A percentile compares a stretch with the other conserved stretches of the same genome.
Evolutionary conservation across 139 green algal genomes (phyloP).

Genomic region (Tetradesmus lagerheimii): DNA sequence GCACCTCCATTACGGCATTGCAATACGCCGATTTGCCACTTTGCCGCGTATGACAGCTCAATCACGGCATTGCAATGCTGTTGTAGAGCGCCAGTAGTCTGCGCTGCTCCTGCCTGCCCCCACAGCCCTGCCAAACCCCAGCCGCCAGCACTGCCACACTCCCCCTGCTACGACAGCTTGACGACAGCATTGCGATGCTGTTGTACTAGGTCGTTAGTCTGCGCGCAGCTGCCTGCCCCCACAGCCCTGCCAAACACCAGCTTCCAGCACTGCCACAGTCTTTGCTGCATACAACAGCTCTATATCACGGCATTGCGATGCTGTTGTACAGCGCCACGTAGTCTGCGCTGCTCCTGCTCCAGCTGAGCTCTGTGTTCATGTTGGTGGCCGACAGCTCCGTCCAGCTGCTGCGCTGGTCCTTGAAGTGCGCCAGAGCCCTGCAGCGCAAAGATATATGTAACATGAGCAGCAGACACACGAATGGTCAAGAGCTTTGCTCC

Average conservation of each 20-base stretch:
- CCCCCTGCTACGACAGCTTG: too few relatives aligned
- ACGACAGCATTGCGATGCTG: too few relatives aligned
- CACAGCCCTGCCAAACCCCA: too few relatives aligned
- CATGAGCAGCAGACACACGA: not conserved
- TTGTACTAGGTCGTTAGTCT: too few relatives aligned
- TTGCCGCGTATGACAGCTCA: too few relatives aligned
- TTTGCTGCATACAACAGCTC: not conserved
- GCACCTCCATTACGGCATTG: too few relatives aligned
- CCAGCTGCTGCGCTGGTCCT: slow-evolving; percentile 60
- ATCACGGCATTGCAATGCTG: too few relatives aligned
- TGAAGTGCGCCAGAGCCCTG: slow-evolving; percentile 75
- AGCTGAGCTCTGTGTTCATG: slow-evolving; percentile 67
- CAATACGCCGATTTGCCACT: too few relatives aligned
- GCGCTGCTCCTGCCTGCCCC: too few relatives aligned
- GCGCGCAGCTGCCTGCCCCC: slow-evolving; percentile 34
- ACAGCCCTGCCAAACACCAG: not conserved
- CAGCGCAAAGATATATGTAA: not conserved
- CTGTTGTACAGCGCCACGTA: slow-evolving; percentile 66
- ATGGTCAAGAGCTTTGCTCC: too few relatives aligned
- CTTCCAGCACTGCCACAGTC: not conserved
- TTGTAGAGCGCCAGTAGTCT: too few relatives aligned
- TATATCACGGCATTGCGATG: slow-evolving; percentile 47
- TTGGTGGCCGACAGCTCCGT: slow-evolving; percentile 56
- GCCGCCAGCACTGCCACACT: too few relatives aligned
- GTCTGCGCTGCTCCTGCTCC: slow-evolving; percentile 53